Base-by-base conservation (phyloP, 2,329 filamentous ascomycete genomes). In the Geosmithia putterillii region DNA sequence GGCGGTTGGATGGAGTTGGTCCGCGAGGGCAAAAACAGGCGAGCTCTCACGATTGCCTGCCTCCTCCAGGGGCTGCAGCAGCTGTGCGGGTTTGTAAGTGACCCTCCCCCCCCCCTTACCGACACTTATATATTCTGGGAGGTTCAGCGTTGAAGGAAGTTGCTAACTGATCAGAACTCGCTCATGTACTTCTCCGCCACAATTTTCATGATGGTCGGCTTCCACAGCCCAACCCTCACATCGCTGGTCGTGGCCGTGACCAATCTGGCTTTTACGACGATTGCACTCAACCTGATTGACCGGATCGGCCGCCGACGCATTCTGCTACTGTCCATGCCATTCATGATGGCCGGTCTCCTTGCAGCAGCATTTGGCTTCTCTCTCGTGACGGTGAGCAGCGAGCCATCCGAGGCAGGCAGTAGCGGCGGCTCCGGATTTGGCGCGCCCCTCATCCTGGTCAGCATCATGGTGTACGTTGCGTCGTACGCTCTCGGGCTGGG, bases 121-220 rank as follows among this genome's bases (percentile, higher is more conserved):
- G n/a, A n/a, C n/a, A n/a, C n/a, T n/a, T n/a, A n/a, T n/a, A n/a
- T n/a, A n/a, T n/a, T n/a, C n/a, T n/a, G n/a, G n/a, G n/a, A n/a
- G n/a, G n/a, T n/a, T n/a, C n/a, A n/a, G n/a, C n/a, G n/a, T n/a
- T n/a, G n/a, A 34, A 34, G 28, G 28, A 34, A 9, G n/a, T 34
- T 32, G n/a, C 43, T 38, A 38, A 40, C 41, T 23, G 15, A 21
- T n/a, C 50, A 81, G 75, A 94, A 95, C 64, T 88, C 84, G 10
- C 69, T 95, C 23, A 94, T 94, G 86, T 94, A 94, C 62, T 94
- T 87, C 57, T 87, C 84, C 1, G 84, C 83, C 4, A 88, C 84
- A 7, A 86, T 90, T 23, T 90, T 90, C 56, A 73, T 76, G 3
- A 71, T 87, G 25, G 73, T 94, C 1, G 83, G 83, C 1, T 94